Conservation (phyloP, 495 filamentous ascomycete species). For the Aspergillus cavernicola region DNA sequence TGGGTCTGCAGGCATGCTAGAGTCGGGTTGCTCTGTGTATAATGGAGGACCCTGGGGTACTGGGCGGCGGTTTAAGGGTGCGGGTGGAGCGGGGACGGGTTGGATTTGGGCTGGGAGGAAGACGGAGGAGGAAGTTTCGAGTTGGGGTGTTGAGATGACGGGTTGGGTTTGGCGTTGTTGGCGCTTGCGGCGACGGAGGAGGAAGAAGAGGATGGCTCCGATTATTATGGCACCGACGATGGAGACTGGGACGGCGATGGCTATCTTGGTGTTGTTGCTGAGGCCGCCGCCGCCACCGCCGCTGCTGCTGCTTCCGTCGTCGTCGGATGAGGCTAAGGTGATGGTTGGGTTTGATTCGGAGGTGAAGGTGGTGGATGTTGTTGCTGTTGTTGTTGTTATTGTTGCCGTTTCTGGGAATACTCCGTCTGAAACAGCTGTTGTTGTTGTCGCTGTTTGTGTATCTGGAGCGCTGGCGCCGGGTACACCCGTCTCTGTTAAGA, state of each 20-base stretch:
- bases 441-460: background rate
- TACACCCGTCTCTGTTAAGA: too few species aligned
- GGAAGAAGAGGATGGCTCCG: constrained; percentile 24
- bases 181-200: constrained; percentile 18
- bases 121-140: background rate
- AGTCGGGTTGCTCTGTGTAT: constrained; percentile 1
- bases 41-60: background rate
- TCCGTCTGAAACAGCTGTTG: background rate
- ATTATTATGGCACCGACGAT: constrained; percentile 29
- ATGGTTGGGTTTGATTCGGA: background rate
- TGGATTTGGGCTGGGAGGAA: background rate
- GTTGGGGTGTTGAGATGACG: constrained; percentile 15
- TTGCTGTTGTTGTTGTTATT: background rate
- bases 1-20: background rate
- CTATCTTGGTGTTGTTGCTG: constrained; percentile 29
- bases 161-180: constrained; percentile 5
- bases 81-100: background rate
- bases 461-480: background rate
- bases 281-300: constrained; percentile 4
- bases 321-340: background rate
- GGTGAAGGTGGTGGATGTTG: background rate
- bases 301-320: background rate
- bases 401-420: constrained; percentile 8
- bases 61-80: background rate
- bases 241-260: constrained; percentile 37